These are phyloP conservation scores for Xerocomus minutiporus DNA, from an alignment of 1,284 basidiomycete species.

Conservation along the genomic window DNA sequence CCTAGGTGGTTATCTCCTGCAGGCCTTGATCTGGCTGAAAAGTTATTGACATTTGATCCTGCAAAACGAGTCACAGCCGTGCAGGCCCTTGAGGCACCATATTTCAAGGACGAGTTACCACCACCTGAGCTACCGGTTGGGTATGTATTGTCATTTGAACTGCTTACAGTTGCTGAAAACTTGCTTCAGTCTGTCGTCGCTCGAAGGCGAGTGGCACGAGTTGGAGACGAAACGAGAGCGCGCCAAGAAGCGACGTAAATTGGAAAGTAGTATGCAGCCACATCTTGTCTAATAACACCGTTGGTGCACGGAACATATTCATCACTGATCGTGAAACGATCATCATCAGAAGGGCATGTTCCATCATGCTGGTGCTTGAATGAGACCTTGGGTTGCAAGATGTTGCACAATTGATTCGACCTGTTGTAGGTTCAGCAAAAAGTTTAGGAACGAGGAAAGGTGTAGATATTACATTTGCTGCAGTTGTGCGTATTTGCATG, in stretches of 20 bases:
- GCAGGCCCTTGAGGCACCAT: conserved; percentile 76
- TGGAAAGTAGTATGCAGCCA: conserved; percentile 28
- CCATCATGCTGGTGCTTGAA: conserved; percentile 37
- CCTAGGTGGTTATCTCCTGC: conserved; percentile 77
- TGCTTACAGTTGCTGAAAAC: conserved; percentile 15
- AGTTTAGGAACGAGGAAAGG: not conserved
- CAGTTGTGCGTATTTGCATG: conserved; percentile 79
- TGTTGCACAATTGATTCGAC: conserved; percentile 80
- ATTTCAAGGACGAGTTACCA: conserved; percentile 82
- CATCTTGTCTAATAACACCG: conserved; percentile 28
- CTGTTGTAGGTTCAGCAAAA: conserved; percentile 35
- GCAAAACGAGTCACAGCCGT: conserved; percentile 69
- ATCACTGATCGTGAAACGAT: conserved; percentile 7
- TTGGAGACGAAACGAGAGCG: conserved; percentile 84
- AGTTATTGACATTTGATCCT: conserved; percentile 83
- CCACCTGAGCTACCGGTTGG: conserved; percentile 69
- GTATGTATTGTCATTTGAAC: conserved; percentile 46
- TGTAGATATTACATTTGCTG: conserved; percentile 62
- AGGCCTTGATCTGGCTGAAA: conserved; percentile 81
- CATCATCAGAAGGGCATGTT: not conserved
- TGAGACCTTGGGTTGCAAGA: conserved; percentile 63
- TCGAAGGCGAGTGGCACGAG: conserved; percentile 94
- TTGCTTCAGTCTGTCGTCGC: conserved; percentile 54
- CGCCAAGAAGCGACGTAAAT: conserved; percentile 67
- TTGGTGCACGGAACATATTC: conserved; percentile 18